A percentile compares a stretch with the other conserved stretches of the same genome.
These are phyloP conservation scores for Botrytis elliptica DNA, from an alignment of 2,329 filamentous ascomycete species.

Conservation along the genomic window DNA sequence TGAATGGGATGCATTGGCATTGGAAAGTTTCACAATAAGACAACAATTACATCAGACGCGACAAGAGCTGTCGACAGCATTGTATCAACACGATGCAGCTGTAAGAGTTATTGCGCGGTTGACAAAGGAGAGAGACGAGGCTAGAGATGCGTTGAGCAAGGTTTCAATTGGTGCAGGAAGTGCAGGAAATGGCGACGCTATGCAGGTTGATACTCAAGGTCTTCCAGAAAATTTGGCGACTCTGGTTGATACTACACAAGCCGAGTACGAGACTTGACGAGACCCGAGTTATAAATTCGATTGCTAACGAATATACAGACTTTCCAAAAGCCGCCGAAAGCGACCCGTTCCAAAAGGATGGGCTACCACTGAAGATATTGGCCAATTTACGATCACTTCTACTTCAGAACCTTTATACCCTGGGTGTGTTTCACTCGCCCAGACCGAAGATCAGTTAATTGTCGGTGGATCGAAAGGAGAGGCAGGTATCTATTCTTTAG, in stretches of 20 bases:
- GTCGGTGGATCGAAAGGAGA: conserved; percentile 62
- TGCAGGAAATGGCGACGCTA: conserved; percentile 69
- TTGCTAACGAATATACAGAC: conserved; percentile 47
- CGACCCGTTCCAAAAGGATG: conserved; percentile 81
- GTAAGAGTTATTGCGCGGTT: conserved; percentile 89
- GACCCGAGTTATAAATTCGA: background rate
- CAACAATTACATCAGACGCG: conserved; percentile 86
- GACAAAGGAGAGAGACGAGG: conserved; percentile 89
- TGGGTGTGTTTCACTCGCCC: conserved; percentile 55
- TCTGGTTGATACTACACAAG: conserved; percentile 77
- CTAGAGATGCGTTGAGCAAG: conserved; percentile 82
- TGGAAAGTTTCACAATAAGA: conserved; percentile 88
- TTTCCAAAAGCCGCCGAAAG: conserved; percentile 88
- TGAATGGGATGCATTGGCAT: conserved; percentile 92
- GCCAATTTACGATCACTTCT: conserved; percentile 53
- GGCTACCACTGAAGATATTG: conserved; percentile 73
- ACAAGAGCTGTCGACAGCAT: conserved; percentile 87
- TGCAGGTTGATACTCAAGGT: conserved; percentile 84
- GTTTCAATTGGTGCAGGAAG: conserved; percentile 67
- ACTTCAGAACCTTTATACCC: conserved; percentile 59
- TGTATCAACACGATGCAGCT: conserved; percentile 98
- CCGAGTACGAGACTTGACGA: conserved; percentile 58
- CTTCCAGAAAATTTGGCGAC: conserved; percentile 70
- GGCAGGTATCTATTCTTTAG: conserved; percentile 75
- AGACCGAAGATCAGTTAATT: conserved; percentile 62